A percentile compares a stretch with the other conserved stretches of the same genome.
Conservation (phyloP, 169 alveolate genomes). For the Eimeria sp. region DNA sequence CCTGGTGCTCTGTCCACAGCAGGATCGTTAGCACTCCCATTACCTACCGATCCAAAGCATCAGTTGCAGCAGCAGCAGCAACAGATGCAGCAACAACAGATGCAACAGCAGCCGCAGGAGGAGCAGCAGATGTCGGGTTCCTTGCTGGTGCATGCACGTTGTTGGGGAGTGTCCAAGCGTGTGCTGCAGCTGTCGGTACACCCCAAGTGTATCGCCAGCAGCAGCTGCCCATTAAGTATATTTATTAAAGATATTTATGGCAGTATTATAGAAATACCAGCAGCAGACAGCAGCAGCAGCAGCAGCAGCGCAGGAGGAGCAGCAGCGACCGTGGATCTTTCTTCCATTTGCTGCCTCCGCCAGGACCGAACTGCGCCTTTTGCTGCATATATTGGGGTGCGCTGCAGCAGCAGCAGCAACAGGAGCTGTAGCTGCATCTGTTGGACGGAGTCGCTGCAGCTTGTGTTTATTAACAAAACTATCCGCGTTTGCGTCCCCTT, state of each 20-base stretch:
- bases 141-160: constrained; percentile 46
- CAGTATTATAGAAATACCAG: constrained; percentile 2
- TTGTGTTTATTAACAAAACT: neutral
- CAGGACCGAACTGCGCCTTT: neutral
- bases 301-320: constrained; percentile 65
- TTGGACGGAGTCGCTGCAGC: constrained; percentile 63
- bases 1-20: neutral
- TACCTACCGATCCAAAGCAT: neutral
- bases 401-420: constrained; percentile 52
- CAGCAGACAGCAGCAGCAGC: constrained; percentile 6
- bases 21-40: neutral
- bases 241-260: neutral
- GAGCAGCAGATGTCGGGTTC: constrained; percentile 30
- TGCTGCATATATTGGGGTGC: constrained; percentile 42
- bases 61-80: constrained; percentile 1
- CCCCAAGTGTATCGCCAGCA: constrained; percentile 11
- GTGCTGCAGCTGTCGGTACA: constrained; percentile 37
- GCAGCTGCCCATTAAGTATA: constrained; percentile 29
- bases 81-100: constrained; percentile 33
- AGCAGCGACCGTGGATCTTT: constrained; percentile 19
- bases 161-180: constrained; percentile 5
- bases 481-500: constrained; percentile 17
- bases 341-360: constrained; percentile 35
- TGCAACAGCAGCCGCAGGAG: constrained; percentile 56
- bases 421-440: constrained; percentile 22